Base-by-base conservation (phyloP, 495 filamentous ascomycete genomes). In the Parachaetomium inaequale region DNA sequence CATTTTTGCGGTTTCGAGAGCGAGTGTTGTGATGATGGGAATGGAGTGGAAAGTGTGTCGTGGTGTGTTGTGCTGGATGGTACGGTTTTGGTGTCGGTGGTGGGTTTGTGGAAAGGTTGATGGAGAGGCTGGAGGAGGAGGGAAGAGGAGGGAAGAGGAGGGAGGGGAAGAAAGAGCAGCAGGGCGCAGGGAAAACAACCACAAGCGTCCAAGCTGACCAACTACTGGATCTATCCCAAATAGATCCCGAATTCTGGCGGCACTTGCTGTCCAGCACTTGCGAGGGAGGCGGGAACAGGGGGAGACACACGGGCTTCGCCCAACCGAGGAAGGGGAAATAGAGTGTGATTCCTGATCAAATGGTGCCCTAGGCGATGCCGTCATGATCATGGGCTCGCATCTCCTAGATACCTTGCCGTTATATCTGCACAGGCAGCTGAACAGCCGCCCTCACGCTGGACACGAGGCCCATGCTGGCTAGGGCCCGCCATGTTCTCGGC, bases 1-100 rank as follows among this genome's bases (percentile, higher is more conserved):
- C 71, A 72, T 73, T 7, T 10, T 59, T 17, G 2, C 36, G 32
- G 23, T 4, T 42, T 7, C 10, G 50, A 36, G 17, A 34, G 4
- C 28, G n/a, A 25, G 19, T 14, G 17, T n/a, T 58, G 25, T 40
- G 49, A 28, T 36, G 42, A 26, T 42, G 47, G 19, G 10, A 31
- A 7, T 57, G 32, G 7, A 36, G 12, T 25, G 31, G 15, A 21
- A 21, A 21, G 21, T 38, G 31, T 26, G 4, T 19, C 10, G 28
- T 52, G 21, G 28, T 19, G 7, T 32, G 15, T 58, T 19, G n/a
- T 43, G 61, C 0, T 45, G 8, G 2, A 11, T 29, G 28, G n/a
- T n/a, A 3, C 8, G 2, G 21, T 26, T 40, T 43, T 43, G 25
- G 32, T 11, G 25, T n/a, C n/a, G 55, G 8, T 31, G 8, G 17